phyloP scores from a whole-genome alignment of 2,329 filamentous ascomycete genomes.

The Cercospora sesami region DNA sequence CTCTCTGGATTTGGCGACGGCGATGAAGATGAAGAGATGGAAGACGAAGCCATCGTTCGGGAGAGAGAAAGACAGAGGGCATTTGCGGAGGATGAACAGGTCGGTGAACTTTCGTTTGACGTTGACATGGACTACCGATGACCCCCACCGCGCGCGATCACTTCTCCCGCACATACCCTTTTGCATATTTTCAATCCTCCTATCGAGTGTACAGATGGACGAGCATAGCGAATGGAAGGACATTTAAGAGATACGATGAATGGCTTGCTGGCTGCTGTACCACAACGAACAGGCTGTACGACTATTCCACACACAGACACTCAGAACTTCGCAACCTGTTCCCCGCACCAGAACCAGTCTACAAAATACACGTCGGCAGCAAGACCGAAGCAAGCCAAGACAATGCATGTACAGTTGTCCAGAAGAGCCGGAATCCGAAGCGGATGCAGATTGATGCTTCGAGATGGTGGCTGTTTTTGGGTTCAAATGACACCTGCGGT shows the following conservation, averaged over 20 bases:
- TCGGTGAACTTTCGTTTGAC: conserved; percentile 65
- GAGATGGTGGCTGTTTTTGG: conserved; percentile 17
- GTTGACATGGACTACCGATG: conserved; percentile 61
- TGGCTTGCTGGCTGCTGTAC: conserved; percentile 12
- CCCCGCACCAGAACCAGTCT: background rate
- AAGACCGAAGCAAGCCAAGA: conserved; percentile 4
- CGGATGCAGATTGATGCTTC: conserved; percentile 1
- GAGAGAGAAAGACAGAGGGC: conserved; percentile 36
- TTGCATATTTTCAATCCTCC: conserved; percentile 11
- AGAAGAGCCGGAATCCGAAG: conserved; percentile 11
- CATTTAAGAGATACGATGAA: conserved; percentile 12
- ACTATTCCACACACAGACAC: conserved; percentile 6
- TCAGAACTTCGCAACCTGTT: conserved; percentile 12
- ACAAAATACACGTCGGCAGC: conserved; percentile 1
- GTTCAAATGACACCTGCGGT: conserved; percentile 14
- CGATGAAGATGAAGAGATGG: conserved; percentile 92
- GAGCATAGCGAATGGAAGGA: conserved; percentile 17
- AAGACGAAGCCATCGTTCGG: conserved; percentile 50
- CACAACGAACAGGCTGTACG: conserved; percentile 15
- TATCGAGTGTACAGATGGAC: conserved; percentile 16
- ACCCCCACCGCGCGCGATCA: conserved; percentile 31
- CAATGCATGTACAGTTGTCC: conserved; percentile 4
- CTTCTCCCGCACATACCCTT: conserved; percentile 16
- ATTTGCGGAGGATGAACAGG: conserved; percentile 59
- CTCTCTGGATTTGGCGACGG: conserved; percentile 91